phyloP scores from a whole-genome alignment of 208 protist genomes.

The Trypanosoma cruzi region DNA sequence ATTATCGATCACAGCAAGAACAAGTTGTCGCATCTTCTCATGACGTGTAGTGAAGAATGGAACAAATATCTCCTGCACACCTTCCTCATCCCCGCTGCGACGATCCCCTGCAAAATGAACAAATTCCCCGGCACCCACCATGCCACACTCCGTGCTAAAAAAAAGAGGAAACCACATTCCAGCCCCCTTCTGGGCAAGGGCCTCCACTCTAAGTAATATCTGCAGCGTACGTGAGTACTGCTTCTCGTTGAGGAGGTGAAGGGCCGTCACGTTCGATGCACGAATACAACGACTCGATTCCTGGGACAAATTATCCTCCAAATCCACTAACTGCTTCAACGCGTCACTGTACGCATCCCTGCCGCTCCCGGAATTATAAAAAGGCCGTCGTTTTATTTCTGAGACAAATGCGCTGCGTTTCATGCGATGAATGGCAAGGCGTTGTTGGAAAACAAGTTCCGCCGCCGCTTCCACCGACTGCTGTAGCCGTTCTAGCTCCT shows the following conservation, averaged over 20 bases:
- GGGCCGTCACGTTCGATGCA: constrained; percentile 32
- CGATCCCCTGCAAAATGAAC: constrained; percentile 11
- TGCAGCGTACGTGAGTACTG: constrained; percentile 61
- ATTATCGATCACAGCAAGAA: constrained; percentile 57
- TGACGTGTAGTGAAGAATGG: constrained; percentile 59
- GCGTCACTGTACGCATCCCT: constrained; percentile 1
- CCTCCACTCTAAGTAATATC: constrained; percentile 42
- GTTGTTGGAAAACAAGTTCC: constrained; percentile 29
- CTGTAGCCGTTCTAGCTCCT: constrained; percentile 12
- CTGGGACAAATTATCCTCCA: constrained; percentile 26
- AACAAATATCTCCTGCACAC: constrained; percentile 42
- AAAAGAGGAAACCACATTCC: constrained; percentile 51
- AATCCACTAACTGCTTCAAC: constrained; percentile 8
- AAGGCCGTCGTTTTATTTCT: not conserved
- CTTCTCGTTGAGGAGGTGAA: constrained; percentile 63
- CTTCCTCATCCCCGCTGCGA: not conserved
- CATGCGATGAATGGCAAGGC: constrained; percentile 6
- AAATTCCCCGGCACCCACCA: not conserved
- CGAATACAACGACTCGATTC: constrained; percentile 36
- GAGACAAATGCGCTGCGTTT: not conserved
- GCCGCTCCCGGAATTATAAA: constrained; percentile 10
- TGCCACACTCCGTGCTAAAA: constrained; percentile 32
- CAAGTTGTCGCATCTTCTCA: constrained; percentile 41
- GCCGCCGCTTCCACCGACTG: constrained; percentile 9
- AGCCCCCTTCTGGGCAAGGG: constrained; percentile 38